phyloP scores from a whole-genome alignment of 192 early-diverging fungal species.

The Coemansia sp. region DNA sequence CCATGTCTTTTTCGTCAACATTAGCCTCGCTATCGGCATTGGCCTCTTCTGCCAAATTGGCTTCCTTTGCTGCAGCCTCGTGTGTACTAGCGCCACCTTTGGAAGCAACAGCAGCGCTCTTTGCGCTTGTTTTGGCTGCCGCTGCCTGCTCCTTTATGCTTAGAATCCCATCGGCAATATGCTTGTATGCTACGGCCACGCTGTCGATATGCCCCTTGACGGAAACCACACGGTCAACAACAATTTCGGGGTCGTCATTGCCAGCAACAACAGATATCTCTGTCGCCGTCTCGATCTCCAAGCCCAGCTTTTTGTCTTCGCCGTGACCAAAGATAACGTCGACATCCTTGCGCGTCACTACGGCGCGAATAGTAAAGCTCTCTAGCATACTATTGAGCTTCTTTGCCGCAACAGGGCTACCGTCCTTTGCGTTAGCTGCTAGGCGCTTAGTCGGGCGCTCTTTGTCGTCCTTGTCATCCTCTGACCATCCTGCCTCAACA shows the following conservation, averaged over 20 bases:
- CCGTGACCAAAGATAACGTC: constrained; percentile 41
- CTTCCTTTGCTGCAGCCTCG: constrained; percentile 1
- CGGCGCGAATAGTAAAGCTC: constrained; percentile 46
- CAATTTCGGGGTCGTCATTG: constrained; percentile 53
- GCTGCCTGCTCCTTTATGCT: constrained; percentile 12
- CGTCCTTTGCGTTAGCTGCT: constrained; percentile 15
- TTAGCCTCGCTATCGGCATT: not conserved
- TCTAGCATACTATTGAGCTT: constrained; percentile 19
- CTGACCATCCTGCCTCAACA: constrained; percentile 50
- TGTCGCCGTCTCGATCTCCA: constrained; percentile 28
- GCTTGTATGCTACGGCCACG: constrained; percentile 32
- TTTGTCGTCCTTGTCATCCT: constrained; percentile 48
- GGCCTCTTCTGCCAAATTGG: not conserved
- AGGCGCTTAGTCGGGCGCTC: constrained; percentile 45
- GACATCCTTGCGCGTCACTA: constrained; percentile 54
- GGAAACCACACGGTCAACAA: constrained; percentile 51
- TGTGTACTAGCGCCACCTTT: not conserved
- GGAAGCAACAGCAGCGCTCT: not conserved
- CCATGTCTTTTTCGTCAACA: not conserved
- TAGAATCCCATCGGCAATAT: constrained; percentile 31
- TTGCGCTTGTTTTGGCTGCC: not conserved
- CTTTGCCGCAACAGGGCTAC: constrained; percentile 19
- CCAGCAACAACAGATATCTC: constrained; percentile 38
- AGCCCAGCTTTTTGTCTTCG: constrained; percentile 12
- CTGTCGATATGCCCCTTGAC: constrained; percentile 35